phyloP scores from a whole-genome alignment of 2,329 filamentous ascomycete species.

The Diaporthe capsici region DNA sequence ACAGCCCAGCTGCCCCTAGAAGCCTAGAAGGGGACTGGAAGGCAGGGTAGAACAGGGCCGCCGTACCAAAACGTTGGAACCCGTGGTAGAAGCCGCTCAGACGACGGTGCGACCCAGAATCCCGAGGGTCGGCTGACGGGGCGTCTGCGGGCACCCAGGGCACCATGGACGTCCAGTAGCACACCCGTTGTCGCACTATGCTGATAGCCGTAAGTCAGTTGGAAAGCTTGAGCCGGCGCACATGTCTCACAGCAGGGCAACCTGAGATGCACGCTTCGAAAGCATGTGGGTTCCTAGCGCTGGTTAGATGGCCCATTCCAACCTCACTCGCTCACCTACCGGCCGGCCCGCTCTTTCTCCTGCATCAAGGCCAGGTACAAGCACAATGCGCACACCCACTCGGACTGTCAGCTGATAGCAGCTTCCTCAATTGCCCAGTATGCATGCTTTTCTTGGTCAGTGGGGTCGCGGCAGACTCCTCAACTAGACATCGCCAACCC shows the following conservation, averaged over 20 bases:
- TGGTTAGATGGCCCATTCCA: not conserved
- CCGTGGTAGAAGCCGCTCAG: conserved; percentile 1
- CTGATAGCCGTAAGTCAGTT: conserved; percentile 19
- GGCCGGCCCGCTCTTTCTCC: not conserved
- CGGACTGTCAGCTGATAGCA: not conserved
- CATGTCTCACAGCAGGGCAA: not conserved
- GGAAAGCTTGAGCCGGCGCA: not conserved
- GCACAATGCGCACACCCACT: not conserved
- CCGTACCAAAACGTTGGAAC: conserved; percentile 12
- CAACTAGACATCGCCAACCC: not conserved
- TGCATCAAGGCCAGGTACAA: not conserved
- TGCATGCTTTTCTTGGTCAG: not conserved
- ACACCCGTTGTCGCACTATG: conserved; percentile 28
- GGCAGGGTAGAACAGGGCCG: conserved; percentile 15
- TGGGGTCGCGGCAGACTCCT: not conserved
- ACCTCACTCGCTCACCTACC: conserved; percentile 3
- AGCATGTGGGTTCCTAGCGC: conserved; percentile 16
- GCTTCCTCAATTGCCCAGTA: not conserved
- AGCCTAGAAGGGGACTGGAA: not conserved
- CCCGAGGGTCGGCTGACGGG: not conserved
- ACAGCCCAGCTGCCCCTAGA: not conserved
- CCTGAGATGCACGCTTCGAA: not conserved
- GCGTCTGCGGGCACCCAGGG: not conserved
- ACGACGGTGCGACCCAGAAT: not conserved
- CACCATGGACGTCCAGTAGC: not conserved